Evolutionary conservation across 148 eudicot species (phyloP).

Genomic region (Arctostaphylos glauca): DNA sequence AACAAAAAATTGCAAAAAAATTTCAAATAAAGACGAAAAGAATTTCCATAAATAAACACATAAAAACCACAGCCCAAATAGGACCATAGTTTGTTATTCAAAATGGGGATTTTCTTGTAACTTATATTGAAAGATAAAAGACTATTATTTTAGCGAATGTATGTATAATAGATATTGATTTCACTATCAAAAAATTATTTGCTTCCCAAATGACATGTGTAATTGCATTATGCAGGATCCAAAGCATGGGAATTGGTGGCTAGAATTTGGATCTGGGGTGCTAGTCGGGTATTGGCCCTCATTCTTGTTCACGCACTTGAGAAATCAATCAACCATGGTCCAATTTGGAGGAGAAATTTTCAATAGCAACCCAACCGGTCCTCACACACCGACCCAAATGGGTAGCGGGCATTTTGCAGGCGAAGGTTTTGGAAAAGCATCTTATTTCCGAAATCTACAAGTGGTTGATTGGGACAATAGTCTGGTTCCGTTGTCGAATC

Average conservation of each 20-base stretch:
- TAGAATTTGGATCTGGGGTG: conserved; percentile 71
- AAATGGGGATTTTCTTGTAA: too few relatives aligned
- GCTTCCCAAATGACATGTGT: too few relatives aligned
- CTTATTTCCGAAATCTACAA: conserved; percentile 84
- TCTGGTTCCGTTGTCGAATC: conserved; percentile 63
- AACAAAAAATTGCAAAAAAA: too few relatives aligned
- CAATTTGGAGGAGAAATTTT: conserved; percentile 97
- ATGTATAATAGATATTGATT: too few relatives aligned
- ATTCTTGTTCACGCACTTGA: conserved; percentile 72
- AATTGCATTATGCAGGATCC: conserved; percentile 80
- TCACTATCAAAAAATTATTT: too few relatives aligned
- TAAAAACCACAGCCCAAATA: too few relatives aligned
- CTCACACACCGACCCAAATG: conserved; percentile 93
- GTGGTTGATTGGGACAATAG: conserved; percentile 92
- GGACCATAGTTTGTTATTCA: too few relatives aligned
- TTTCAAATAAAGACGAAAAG: too few relatives aligned
- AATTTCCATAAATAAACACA: too few relatives aligned
- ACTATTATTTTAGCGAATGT: too few relatives aligned
- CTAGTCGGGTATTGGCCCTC: conserved; percentile 95
- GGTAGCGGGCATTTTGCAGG: conserved; percentile 91
- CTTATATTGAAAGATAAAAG: too few relatives aligned
- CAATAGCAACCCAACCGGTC: conserved; percentile 63
- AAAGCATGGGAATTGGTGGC: conserved; percentile 98
- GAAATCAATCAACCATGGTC: conserved; percentile 79
- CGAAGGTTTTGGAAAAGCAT: conserved; percentile 87